Evolutionary conservation across 805 yeast genomes (phyloP), one percentile per base, ranked within the genome.

Genomic region (Wickerhamiella kazuoi): DNA sequence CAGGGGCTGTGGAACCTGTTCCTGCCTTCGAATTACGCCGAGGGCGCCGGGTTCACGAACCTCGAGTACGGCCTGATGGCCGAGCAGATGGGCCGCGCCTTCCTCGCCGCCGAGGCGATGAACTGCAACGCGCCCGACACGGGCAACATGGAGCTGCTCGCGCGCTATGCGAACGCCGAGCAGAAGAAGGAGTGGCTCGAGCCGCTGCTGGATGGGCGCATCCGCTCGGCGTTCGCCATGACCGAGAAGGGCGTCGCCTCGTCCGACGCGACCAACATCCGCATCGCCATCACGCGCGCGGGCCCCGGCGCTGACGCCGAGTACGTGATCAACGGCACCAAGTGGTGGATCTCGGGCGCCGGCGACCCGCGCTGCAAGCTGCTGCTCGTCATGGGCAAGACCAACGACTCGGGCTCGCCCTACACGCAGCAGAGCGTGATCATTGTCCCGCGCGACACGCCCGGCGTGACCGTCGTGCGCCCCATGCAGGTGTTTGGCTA

Each of bases 311-410:
- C 51, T 13, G 75, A 71, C 3, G 63, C 66, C 17, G 47, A 56
- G 30, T 69, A 62, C 38, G 67, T 72, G 2, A 46, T 75, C 36
- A 69, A 70, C 44, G 80, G 80, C 4, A 64, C 71, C 39, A 75
- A 75, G 52, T 74, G 80, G 80, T 74, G 74, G 65, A 74, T 78
- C 2, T 71, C 78, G 0, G 79, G 79, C 21, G 79, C 78, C 30
- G 79, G 78, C 20, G 79, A 74, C 51, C 79, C 78, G 20, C 64
- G 77, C 40, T 67, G 74, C 53, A 47, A 56, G 30, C 65, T 69
- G 15, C 65, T 72, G 69, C 57, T 69, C 39, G 69, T 67, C 20
- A 68, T 69, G 72, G 69, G 71, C 49, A 66, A 67, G 53, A 68
- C 71, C 4, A 42, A 46, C 11, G 37, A 33, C 26, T 36, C 30